Base-by-base conservation (phyloP, 106 monocot genomes). In the Gastrodia elata region DNA sequence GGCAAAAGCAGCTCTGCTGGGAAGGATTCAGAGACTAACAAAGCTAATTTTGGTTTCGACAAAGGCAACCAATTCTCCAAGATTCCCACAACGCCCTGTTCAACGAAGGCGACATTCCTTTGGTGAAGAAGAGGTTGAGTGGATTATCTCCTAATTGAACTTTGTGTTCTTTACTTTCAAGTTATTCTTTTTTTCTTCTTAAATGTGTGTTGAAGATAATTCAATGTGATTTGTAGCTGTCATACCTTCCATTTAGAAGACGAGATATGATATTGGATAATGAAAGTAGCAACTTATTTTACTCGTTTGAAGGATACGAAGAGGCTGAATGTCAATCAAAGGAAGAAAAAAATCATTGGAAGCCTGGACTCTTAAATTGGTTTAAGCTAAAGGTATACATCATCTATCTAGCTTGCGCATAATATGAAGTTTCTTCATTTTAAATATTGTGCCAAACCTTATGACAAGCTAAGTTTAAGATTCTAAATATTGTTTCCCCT, bases 31-130 rank as follows among this genome's bases (percentile, higher is more conserved):
- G 40, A 75, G 95, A 48, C 71, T 95, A 67, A 95, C 91, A 59
- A 95, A 95, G 75, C 78, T 95, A 73, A 95, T 95, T 61, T 78
- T 95, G 64, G 95, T 95, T 38, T 95, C 95, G 16, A 95, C 95
- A 32, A 92, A 95, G 79, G 18, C 89, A 71, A 78, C 87, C 36
- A 87, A 86, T 36, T 83, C 90, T 46, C 77, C 95, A 77, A 85
- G 84, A 67, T 80, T 89, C 74, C 72, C 87, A 75, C 89, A 83
- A 74, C 87, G 80, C 72, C 89, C 95, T 55, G 85, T 83, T 77
- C 84, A 84, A 56, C 78, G 91, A 69, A 77, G 91, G 79, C 83
- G 95, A 58, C 89, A 95, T 81, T 95, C 95, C 65, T 95, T 95
- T 79, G 95, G 91, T 68, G 95, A 95, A 89, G 95, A 95, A 72